Conservation (phyloP, 495 filamentous ascomycete species). For the Cryomyces minteri region DNA sequence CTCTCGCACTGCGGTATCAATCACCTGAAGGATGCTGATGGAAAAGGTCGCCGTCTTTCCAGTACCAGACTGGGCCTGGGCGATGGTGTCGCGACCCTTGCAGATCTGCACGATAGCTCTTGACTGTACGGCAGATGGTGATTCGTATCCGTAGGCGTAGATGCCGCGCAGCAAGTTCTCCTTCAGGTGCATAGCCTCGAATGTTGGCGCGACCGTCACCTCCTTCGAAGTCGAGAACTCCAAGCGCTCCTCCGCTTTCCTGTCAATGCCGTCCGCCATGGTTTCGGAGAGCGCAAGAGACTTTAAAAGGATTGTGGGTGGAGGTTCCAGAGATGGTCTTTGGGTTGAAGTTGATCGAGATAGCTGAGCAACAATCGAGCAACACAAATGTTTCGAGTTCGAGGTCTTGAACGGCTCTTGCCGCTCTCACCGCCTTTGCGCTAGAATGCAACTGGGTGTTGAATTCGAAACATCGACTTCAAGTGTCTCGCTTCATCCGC, state of each 20-base stretch:
- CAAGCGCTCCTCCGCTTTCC: constrained; percentile 86
- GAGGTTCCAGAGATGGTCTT: background rate
- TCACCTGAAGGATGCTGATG: constrained; percentile 87
- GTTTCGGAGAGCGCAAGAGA: background rate
- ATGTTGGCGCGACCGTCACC: constrained; percentile 68
- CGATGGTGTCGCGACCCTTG: constrained; percentile 96
- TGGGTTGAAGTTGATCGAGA: background rate
- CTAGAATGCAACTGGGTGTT: too few relatives aligned
- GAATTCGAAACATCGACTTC: too few relatives aligned
- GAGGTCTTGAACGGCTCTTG: too few relatives aligned
- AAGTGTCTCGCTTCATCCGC: too few relatives aligned
- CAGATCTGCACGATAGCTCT: constrained; percentile 97
- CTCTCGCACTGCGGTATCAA: constrained; percentile 44
- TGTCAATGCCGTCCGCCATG: constrained; percentile 93
- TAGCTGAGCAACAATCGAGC: background rate
- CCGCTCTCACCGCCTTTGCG: too few relatives aligned
- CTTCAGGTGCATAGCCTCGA: constrained; percentile 73
- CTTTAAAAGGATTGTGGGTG: background rate
- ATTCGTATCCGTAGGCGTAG: constrained; percentile 97
- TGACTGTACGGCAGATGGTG: constrained; percentile 90
- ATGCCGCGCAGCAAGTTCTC: constrained; percentile 92
- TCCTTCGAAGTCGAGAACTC: constrained; percentile 97
- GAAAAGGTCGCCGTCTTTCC: constrained; percentile 99
- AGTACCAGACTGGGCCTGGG: constrained; percentile 97
- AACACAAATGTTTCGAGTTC: too few relatives aligned